A percentile compares a stretch with the other conserved stretches of the same genome.
Conservation (phyloP, 139 green algal genomes). For the Chlamydomonas sphaeroides region DNA sequence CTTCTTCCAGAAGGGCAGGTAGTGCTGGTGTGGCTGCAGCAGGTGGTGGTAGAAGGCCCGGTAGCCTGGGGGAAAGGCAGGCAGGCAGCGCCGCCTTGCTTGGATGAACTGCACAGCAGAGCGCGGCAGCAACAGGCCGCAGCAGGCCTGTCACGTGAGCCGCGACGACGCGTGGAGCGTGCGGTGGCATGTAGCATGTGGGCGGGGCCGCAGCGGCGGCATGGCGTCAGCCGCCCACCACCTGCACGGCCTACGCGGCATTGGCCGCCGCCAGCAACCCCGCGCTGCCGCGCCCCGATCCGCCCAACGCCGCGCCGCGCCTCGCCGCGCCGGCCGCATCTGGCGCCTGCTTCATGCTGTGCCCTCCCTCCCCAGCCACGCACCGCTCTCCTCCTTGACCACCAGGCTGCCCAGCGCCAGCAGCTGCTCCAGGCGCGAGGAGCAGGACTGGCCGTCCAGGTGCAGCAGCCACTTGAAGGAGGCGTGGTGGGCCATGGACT, state of each 20-base stretch:
- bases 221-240: too few species aligned
- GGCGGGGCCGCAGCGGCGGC: too few species aligned
- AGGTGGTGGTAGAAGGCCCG: conserved; percentile 55
- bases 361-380: background rate
- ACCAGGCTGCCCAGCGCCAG: conserved; percentile 35
- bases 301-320: too few species aligned
- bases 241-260: too few species aligned
- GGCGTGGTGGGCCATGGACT: background rate
- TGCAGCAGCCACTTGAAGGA: background rate
- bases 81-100: background rate
- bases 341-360: too few species aligned
- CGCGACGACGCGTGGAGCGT: too few species aligned
- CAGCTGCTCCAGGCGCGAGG: background rate
- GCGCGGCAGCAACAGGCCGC: too few species aligned
- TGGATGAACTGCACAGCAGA: too few species aligned
- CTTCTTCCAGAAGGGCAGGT: conserved; percentile 46
- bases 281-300: background rate
- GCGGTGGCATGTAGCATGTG: too few species aligned
- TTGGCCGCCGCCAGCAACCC: too few species aligned
- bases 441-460: background rate
- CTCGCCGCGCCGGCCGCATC: too few species aligned
- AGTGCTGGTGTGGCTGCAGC: conserved; percentile 51
- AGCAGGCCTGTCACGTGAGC: too few species aligned
- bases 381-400: conserved; percentile 51
- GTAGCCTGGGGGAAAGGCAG: conserved; percentile 34